Percentiles rank a stretch among this genome's conserved stretches.
phyloP scores from a whole-genome alignment of 1,284 basidiomycete genomes.

The Papiliotrema nemorosa region DNA sequence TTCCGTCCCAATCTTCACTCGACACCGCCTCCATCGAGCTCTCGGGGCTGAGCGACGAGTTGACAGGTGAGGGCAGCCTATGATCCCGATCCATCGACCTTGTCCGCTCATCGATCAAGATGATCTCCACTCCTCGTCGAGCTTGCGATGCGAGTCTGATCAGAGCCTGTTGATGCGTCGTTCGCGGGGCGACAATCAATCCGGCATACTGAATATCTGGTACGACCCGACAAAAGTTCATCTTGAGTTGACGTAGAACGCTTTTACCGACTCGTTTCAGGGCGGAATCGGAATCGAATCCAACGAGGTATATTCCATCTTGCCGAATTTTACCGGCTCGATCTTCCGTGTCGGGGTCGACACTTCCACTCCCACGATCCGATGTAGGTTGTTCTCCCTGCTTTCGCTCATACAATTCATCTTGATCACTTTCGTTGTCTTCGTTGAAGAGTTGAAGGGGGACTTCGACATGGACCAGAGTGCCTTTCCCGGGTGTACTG shows the following conservation, averaged over 20 bases:
- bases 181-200: conserved; percentile 26
- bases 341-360: neutral
- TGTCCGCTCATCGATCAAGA: conserved; percentile 16
- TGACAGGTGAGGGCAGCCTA: too few relatives aligned
- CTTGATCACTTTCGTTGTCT: conserved; percentile 17
- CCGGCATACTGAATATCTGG: conserved; percentile 24
- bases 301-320: conserved; percentile 27
- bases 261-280: conserved; percentile 29
- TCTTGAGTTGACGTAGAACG: conserved; percentile 29
- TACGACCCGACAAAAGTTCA: conserved; percentile 27
- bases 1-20: neutral
- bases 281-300: conserved; percentile 18
- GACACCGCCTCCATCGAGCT: neutral
- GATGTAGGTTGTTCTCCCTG: neutral
- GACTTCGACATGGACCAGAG: conserved; percentile 27
- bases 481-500: conserved; percentile 21
- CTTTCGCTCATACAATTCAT: conserved; percentile 4
- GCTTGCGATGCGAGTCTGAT: conserved; percentile 15
- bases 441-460: conserved; percentile 21
- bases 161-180: conserved; percentile 8
- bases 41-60: neutral
- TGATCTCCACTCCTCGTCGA: conserved; percentile 19
- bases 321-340: conserved; percentile 13
- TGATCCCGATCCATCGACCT: too few relatives aligned
- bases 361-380: neutral